Percentiles rank a stretch among this genome's conserved stretches.
Evolutionary conservation across 257 asterid genomes (phyloP).

Genomic region (Petunia secreta): DNA sequence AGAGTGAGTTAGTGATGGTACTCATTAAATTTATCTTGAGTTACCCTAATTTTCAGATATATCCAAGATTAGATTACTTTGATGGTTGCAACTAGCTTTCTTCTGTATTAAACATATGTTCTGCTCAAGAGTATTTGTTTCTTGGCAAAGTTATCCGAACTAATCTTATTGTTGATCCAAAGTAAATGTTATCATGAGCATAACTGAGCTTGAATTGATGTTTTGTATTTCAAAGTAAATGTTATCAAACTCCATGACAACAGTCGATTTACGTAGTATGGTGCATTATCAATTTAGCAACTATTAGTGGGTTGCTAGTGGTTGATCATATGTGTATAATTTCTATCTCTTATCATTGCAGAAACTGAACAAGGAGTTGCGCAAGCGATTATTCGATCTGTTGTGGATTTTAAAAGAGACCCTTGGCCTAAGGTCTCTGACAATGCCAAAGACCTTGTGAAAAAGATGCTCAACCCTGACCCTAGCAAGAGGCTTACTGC

Average conservation of each 20-base stretch:
- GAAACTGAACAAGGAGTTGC: constrained; percentile 88
- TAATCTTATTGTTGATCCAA: no score
- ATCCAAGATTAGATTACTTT: no score
- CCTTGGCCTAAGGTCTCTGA: constrained; percentile 82
- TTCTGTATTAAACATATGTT: no score
- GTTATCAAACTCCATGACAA: background rate
- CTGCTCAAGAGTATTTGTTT: no score
- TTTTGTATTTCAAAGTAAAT: background rate
- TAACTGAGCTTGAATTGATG: no score
- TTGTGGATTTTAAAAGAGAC: constrained; percentile 63
- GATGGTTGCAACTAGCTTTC: no score
- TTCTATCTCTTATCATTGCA: constrained; percentile 34
- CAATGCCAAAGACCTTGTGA: constrained; percentile 66
- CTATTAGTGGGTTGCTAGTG: no score
- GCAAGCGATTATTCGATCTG: constrained; percentile 67
- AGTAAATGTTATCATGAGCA: no score
- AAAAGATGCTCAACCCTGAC: constrained; percentile 70
- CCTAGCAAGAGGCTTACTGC: constrained; percentile 61
- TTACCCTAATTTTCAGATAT: background rate
- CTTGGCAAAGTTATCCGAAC: no score
- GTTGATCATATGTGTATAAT: no score
- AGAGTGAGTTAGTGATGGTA: background rate
- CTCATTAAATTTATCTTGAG: background rate
- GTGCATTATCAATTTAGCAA: no score
- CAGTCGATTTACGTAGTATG: no score